Evolutionary conservation across 495 filamentous ascomycete genomes (phyloP), one percentile per base, ranked within the genome.

Genomic region (Astrothelium subdiscretum): DNA sequence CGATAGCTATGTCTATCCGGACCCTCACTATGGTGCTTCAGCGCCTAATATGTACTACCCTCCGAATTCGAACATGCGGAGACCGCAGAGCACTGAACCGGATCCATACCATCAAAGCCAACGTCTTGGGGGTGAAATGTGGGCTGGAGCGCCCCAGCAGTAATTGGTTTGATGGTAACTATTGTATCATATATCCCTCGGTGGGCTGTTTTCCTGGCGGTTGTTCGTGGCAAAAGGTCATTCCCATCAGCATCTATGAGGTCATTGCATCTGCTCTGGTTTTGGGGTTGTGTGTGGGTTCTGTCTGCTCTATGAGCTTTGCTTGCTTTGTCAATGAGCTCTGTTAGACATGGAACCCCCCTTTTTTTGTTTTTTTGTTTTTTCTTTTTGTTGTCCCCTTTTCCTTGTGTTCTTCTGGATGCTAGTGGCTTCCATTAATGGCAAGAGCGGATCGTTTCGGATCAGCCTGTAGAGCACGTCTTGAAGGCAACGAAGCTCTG

Each of bases 81-180:
- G 73, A 12, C 73, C 73, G 10, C 69, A 74, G 43, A 76, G 74
- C 72, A 72, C 73, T 20, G 74, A 73, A 57, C 74, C 73, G 3
- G 70, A 74, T 38, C 73, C 74, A 35, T 74, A 76, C 63, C 65
- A 70, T 57, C 64, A 73, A 15, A 63, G 62, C 40, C 68, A 70
- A 61, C 66, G 71, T 62, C 58, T 70, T 20, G 59, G 67, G 58
- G 59, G 58, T 13, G 69, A 68, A 65, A 64, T 69, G 63, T 73
- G 71, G 71, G 68, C 71, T 27, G 48, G 48, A 54, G 48, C 48
- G 15, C 48, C 48, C 29, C 48, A 54, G 24, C 48, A 54, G 24
- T 54, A 29, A 27, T 54, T 29, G 6, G 8, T 54, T 54, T 48
- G 5, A 54, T 15, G 24, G 15, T 8, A 54, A 54, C 5, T 27